Percentiles rank a stretch among this genome's conserved stretches.
Evolutionary conservation across 2,329 filamentous ascomycete genomes (phyloP).

Genomic region (Rugonectria rugulosa): DNA sequence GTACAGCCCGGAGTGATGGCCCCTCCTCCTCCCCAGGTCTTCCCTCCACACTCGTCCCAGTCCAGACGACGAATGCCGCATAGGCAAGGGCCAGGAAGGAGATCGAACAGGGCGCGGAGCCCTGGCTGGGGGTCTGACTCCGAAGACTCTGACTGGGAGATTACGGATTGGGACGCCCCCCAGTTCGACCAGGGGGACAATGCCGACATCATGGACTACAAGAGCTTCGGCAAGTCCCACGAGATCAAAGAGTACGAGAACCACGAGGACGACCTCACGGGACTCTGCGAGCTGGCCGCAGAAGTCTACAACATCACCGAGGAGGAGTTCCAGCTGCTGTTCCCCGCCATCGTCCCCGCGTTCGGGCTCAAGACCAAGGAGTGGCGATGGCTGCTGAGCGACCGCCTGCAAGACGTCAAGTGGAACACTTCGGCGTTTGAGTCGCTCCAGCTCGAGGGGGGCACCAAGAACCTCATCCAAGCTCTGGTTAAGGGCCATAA

Average conservation of each 20-base stretch:
- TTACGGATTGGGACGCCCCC: neutral
- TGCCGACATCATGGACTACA: slow-evolving; percentile 4
- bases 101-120: too few relatives aligned
- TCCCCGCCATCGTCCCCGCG: slow-evolving; percentile 5
- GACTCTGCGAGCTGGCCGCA: neutral
- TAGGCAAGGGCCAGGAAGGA: neutral
- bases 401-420: slow-evolving; percentile 1
- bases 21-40: neutral
- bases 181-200: neutral
- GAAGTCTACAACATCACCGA: neutral
- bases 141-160: neutral
- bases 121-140: neutral
- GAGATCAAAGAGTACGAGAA: neutral
- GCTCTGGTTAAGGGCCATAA: slow-evolving; percentile 8
- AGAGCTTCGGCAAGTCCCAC: neutral
- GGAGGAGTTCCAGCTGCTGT: slow-evolving; percentile 1
- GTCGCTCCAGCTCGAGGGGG: slow-evolving; percentile 3
- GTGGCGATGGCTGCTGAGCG: slow-evolving; percentile 14
- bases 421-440: slow-evolving; percentile 11
- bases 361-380: slow-evolving; percentile 4
- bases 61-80: neutral
- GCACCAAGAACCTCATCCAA: slow-evolving; percentile 9
- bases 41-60: neutral
- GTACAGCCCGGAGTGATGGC: neutral
- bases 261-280: neutral